phyloP scores from a whole-genome alignment of 108 stramenopile genomes.

The Cyclostephanos invisitatus region DNA sequence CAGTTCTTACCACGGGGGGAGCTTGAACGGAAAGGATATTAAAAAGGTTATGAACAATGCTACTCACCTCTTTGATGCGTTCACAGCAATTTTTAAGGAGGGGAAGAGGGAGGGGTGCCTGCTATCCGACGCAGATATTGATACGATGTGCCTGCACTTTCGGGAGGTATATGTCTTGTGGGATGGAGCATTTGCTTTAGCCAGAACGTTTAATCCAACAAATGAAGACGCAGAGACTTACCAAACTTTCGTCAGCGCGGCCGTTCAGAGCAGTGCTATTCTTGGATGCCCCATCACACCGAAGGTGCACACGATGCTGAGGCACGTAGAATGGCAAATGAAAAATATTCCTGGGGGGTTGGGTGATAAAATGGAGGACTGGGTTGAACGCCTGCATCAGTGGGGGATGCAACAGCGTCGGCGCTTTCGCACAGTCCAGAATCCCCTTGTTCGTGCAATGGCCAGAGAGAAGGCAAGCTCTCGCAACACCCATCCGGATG shows the following conservation, averaged over 20 bases:
- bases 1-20: conserved; percentile 19
- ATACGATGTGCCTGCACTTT: conserved; percentile 4
- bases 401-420: too few relatives aligned
- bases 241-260: conserved; percentile 13
- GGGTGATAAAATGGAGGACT: conserved; percentile 10
- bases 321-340: conserved; percentile 18
- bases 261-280: neutral
- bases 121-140: conserved; percentile 4
- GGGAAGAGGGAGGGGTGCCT: conserved; percentile 8
- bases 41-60: conserved; percentile 12
- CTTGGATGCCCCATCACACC: conserved; percentile 10
- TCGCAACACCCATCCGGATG: too few relatives aligned
- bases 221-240: conserved; percentile 7
- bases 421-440: too few relatives aligned
- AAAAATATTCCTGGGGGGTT: conserved; percentile 13
- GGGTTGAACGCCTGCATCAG: too few relatives aligned
- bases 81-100: conserved; percentile 22
- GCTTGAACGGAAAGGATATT: conserved; percentile 15
- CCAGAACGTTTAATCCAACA: conserved; percentile 15
- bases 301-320: conserved; percentile 20
- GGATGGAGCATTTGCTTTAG: conserved; percentile 32
- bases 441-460: too few relatives aligned
- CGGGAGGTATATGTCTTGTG: conserved; percentile 13
- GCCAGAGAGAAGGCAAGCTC: too few relatives aligned
- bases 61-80: neutral